Evolutionary conservation across 148 eudicot species (phyloP), one percentile per base, ranked within the genome.

Genomic region (Fagopyrum homotropicum): DNA sequence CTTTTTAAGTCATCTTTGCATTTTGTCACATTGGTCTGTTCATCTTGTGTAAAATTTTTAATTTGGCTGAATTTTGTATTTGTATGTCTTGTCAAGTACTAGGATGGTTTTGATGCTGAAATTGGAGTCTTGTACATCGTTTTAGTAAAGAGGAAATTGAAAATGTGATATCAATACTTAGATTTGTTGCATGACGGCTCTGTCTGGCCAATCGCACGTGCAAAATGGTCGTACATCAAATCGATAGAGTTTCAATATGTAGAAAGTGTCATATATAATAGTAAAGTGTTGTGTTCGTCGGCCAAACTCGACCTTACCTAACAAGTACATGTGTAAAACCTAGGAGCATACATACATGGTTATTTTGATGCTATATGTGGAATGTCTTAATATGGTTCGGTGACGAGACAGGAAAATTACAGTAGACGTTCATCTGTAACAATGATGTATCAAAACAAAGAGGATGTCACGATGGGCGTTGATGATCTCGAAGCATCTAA

Each of bases 391-490:
- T 66, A 66, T 66, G 47, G 2, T 66, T 66, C 43, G 12, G 19
- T 12, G 45, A 66, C 19, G 43, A 35, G 9, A 43, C 35, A 35
- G 71, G 47, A 10, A 66, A 66, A 15, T 66, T 29, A 43, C 46
- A 40, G 12, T 40, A 14, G 17, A 0, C 9, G 46, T 43, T 66
- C 45, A 3, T 40, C 43, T 66, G 19, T 30, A 14, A 40, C 64
- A 71, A 72, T 83, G 77, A 75, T 75, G 30, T 72, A 73, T 77
- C 71, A 55, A 29, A 17, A 26, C 7, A 83, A 75, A 74, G 80
- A 81, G 81, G 71, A 35, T 35, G 3, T 75, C 44, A 51, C 80
- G 55, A 85, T 87, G 95, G 97, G 89, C 63, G 77, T 89, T 76
- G 95, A 89, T 48, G 80, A 74, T 75, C 80, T 81, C 56, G 81